A percentile compares a stretch with the other conserved stretches of the same genome.
Conservation (phyloP, 225 moss, liverwort and hornwort species). For the Sphagnum tenellum region DNA sequence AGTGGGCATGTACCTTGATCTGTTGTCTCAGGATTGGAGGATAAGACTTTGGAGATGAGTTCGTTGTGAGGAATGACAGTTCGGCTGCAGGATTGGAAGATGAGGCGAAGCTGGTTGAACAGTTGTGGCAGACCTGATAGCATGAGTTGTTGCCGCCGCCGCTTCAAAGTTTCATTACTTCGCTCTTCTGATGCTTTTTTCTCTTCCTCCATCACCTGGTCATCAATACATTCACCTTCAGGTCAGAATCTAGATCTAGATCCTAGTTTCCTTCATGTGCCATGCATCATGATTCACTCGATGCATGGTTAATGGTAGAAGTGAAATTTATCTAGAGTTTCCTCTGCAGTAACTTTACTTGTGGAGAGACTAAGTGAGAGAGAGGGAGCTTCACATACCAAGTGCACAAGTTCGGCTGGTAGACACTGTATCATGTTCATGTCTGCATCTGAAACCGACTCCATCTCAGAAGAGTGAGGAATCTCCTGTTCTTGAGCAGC, state of each 20-base stretch:
- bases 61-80: slow-evolving; percentile 69
- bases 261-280: too few species aligned
- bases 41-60: slow-evolving; percentile 57
- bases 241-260: too few species aligned
- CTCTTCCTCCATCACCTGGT: slow-evolving; percentile 73
- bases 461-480: slow-evolving; percentile 16
- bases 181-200: slow-evolving; percentile 41
- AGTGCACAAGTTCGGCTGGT: slow-evolving; percentile 60
- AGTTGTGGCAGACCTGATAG: slow-evolving; percentile 74
- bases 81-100: slow-evolving; percentile 80
- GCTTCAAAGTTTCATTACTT: slow-evolving; percentile 29
- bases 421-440: slow-evolving; percentile 54
- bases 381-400: slow-evolving; percentile 28
- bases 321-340: too few species aligned
- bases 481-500: slow-evolving; percentile 12
- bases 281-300: too few species aligned
- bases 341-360: background rate
- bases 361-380: background rate
- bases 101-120: slow-evolving; percentile 79
- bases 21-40: slow-evolving; percentile 61
- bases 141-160: slow-evolving; percentile 56
- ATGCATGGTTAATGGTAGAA: too few species aligned
- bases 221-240: background rate
- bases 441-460: slow-evolving; percentile 54
- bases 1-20: slow-evolving; percentile 31